Evolutionary conservation across 257 asterid species (phyloP), one percentile per base, ranked within the genome.

Genomic region (Catharanthus roseus): DNA sequence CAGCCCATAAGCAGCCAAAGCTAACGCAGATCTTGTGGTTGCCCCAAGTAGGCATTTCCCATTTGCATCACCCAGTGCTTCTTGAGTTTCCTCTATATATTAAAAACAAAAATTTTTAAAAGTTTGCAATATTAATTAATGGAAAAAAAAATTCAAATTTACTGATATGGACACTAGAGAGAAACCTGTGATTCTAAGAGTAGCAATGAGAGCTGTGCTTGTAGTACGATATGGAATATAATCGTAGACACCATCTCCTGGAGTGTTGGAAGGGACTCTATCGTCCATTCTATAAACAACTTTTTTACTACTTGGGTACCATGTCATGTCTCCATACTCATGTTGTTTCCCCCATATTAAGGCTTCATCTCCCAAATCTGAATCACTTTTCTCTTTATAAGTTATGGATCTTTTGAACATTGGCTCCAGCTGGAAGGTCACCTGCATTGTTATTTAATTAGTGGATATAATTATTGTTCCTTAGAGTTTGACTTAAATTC

Each of bases 281-380:
- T 66, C 67, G 15, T 74, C 77, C 8, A 66, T 28, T 16, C 77
- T 47, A 19, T 74, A 54, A 15, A 74, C 31, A 8, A 63, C 76
- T 23, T 24, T 72, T 5, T n/a, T 6, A 36, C 38, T 50, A 24
- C 70, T 72, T 62, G 76, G 76, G 1, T 41, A 50, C 77, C 77
- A 74, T 15, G 67, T 65, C 33, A 74, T 24, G 49, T 74, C 77
- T 65, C 33, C 77, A 55, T 51, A 74, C 28, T 74, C 73, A 34
- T 74, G 51, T 3, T 26, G 36, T 21, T 7, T 24, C 2, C 77
- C 77, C 28, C 66, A 74, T 21, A 41, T 31, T 21, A 2, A 6
- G 1, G 47, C 72, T 45, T 74, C 50, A 55, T 74, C 77, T 58
- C 68, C 68, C 47, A 74, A 74, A 11, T 72, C 53, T 24, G 76